Base-by-base conservation (phyloP, 2,329 filamentous ascomycete species). In the Colletotrichum lini region DNA sequence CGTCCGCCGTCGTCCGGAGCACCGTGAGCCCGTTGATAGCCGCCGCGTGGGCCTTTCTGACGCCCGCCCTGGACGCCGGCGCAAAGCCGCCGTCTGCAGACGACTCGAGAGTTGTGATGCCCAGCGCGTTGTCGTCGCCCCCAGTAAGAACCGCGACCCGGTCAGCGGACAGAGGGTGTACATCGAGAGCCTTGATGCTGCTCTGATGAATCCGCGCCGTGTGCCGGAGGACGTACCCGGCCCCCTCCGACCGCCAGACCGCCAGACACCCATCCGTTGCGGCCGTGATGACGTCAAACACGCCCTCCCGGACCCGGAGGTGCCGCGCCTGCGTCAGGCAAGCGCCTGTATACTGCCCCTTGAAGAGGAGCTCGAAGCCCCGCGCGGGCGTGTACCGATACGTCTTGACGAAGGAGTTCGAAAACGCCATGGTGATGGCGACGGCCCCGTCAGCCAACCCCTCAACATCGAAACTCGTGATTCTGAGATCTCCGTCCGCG, bases 111-210 rank as follows among this genome's bases (percentile, higher is more conserved):
- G 68, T 80, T 30, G 87, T 88, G 13, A 94, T 77, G 0, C 88
- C 91, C 0, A 98, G 80, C 4, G 92, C 92, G 73, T 96, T 96
- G 80, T 98, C 96, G 76, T 99, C 96, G 26, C 96, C 95, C 35
- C 94, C 94, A 0, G 94, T 95, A 5, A 94, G 80, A 21, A 97
- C 78, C 0, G 93, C 72, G 74, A 74, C 83, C 75, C 62, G 81
- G 74, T n/a, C 75, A 76, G 40, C 78, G 73, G 21, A 77, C 74
- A 16, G 84, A 62, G 38, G 60, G 70, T 40, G 69, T 60, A 90
- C 70, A 71, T 87, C 87, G 3, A 93, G 81, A 23, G 85, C 83
- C 79, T 98, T 97, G 78, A 98, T 89, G 61, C 92, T 91, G 80
- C 89, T 97, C 76, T 97, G 94, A 77, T 98, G 96, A 30, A 96